Evolutionary conservation across 129 eudicot genomes (phyloP), one percentile per base, ranked within the genome.

Genomic region (Artemisia tridentata): DNA sequence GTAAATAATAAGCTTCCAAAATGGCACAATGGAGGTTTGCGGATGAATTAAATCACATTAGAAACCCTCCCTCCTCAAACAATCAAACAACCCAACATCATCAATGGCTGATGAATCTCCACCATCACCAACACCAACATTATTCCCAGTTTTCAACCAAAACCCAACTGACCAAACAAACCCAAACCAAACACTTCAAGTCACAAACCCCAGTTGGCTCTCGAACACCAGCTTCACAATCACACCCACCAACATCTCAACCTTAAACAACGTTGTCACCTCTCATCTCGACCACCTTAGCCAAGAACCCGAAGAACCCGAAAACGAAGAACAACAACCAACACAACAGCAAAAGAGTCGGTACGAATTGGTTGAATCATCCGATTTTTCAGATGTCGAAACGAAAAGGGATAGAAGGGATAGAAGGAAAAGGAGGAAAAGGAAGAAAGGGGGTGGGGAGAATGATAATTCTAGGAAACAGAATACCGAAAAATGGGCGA

Each of bases 211-310:
- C 11, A 21, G 38, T 66, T 92, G 96, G 96, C 98, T 88, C 48
- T 45, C 49, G 56, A 88, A 83, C 80, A 16, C 85, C 72, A 92
- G 98, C 85, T 92, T 92, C 87, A 86, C 89, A 38, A 38, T 38
- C 43, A 31, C 38, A 31, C 38, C 38, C 78, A 38, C 86, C 80
- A 84, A 92, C 85, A 63, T 86, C 70, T 76, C 96, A 69, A 63
- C 78, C 79, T 77, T 91, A 41, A 83, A 82, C 82, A 80, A 79
- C 66, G 82, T 82, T 73, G 86, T 81, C 18, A 58, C 91, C 3
- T 75, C 81, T 47, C 78, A 41, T 61, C 19, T 31, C 76, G 58
- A 41, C 69, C 80, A 79, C 59, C 52, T 10, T 34, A 19, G 20
- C 8, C 1, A 4, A 4, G 38, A 34, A 21, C 64, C 41, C 19